Percentiles rank a stretch among this genome's conserved stretches.
Conservation (phyloP, 179 eudicot genomes). For the Sideroxylon spinosum region DNA sequence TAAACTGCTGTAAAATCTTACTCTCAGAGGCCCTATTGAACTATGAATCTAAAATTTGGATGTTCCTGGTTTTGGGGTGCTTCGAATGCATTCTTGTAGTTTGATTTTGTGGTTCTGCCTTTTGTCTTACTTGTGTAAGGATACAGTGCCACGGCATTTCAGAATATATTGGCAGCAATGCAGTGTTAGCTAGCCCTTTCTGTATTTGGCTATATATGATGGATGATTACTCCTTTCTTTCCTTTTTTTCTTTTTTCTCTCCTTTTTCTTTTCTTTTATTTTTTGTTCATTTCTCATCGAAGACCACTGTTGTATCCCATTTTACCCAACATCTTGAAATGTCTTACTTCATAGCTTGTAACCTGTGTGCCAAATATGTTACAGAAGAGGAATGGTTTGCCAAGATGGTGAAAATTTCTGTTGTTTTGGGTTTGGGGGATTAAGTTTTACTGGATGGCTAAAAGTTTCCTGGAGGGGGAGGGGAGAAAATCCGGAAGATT, state of each 20-base stretch:
- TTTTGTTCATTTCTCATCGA: not conserved
- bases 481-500: no score
- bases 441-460: not conserved
- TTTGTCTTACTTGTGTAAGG: slow-evolving; percentile 18
- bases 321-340: not conserved
- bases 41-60: slow-evolving; percentile 20
- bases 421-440: not conserved
- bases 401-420: not conserved
- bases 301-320: not conserved
- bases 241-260: not conserved
- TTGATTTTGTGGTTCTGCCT: slow-evolving; percentile 14
- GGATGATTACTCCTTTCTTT: not conserved
- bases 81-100: slow-evolving; percentile 18
- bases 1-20: slow-evolving; percentile 10
- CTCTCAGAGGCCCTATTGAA: slow-evolving; percentile 7
- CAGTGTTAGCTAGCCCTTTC: not conserved
- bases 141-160: slow-evolving; percentile 12
- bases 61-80: slow-evolving; percentile 22
- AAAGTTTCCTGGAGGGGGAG: not conserved
- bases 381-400: not conserved
- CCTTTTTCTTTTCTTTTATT: not conserved
- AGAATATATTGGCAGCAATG: slow-evolving; percentile 13
- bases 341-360: not conserved
- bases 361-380: not conserved
- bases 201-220: not conserved